A percentile compares a stretch with the other conserved stretches of the same genome.
phyloP scores from a whole-genome alignment of 192 early-diverging fungal species.

The Coemansia sp. region DNA sequence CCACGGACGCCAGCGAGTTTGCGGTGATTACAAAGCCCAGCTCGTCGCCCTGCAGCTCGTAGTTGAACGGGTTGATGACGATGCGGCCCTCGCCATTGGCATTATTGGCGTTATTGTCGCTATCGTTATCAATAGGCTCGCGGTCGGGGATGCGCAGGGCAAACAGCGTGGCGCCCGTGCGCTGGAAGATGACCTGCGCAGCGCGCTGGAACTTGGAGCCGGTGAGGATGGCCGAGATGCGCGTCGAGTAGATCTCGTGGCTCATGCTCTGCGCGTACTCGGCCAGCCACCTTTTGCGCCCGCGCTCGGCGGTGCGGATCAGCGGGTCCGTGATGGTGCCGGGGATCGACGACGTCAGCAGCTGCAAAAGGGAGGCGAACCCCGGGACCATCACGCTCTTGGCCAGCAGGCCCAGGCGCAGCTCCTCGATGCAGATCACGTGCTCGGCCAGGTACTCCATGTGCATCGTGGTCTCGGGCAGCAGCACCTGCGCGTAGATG shows the following conservation, averaged over 20 bases:
- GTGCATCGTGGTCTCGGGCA: constrained; percentile 71
- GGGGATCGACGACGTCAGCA: constrained; percentile 67
- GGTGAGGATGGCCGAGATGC: constrained; percentile 45
- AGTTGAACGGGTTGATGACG: constrained; percentile 59
- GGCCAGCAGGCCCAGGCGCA: constrained; percentile 66
- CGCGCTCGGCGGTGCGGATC: constrained; percentile 20
- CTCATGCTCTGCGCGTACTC: constrained; percentile 62
- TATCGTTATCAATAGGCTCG: background rate
- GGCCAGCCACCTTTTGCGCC: constrained; percentile 52
- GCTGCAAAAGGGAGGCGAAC: constrained; percentile 65
- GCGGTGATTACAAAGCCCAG: constrained; percentile 59
- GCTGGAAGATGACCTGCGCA: constrained; percentile 57
- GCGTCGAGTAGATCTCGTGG: constrained; percentile 65
- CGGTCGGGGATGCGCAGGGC: constrained; percentile 46
- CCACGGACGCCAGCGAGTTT: constrained; percentile 42
- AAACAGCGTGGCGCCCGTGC: constrained; percentile 61
- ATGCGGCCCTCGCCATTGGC: constrained; percentile 21
- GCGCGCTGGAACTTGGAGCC: constrained; percentile 58
- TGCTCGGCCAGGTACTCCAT: constrained; percentile 70
- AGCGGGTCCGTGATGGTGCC: constrained; percentile 48
- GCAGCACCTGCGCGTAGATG: constrained; percentile 61
- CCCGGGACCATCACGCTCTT: constrained; percentile 70
- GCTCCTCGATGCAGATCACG: constrained; percentile 71
- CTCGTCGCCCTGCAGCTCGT: constrained; percentile 61
- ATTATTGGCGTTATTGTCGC: no score